Base-by-base conservation (phyloP, 352 stramenopile genomes). In the Phytopythium montanum region DNA sequence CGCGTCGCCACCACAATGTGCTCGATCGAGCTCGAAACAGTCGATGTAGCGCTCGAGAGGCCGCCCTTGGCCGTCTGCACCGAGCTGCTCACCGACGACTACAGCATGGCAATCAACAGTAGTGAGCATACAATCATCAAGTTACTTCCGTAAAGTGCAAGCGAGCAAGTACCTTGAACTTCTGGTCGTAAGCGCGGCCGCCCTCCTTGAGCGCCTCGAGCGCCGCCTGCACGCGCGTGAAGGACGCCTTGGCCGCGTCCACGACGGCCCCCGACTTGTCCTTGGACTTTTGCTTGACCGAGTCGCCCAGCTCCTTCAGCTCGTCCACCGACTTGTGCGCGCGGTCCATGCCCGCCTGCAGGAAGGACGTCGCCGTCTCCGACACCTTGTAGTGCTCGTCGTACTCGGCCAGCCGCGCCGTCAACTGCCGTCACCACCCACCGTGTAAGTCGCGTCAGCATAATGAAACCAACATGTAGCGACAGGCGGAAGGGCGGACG, bases 311-410 rank as follows among this genome's bases (percentile, higher is more conserved):
- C 31, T 76, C 66, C 65, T 86, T 87, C 25, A 92, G 69, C 61
- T 90, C 79, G 55, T 92, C 82, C 39, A 90, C 79, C n/a, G 79
- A 85, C 58, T 77, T 68, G 75, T 90, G 81, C 36, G 79, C 72
- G 41, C 72, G 72, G 19, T 92, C 82, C 25, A 92, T 78, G 10
- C 74, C 82, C 16, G 76, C 71, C 39, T 88, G 73, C 51, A 92
- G 68, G 64, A 82, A 92, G 9, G 73, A 77, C 25, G 69, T 79
- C 33, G 82, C 82, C 28, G 82, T 90, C 65, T 92, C 79, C 12
- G 71, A 81, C 23, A 92, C 73, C 63, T 79, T 86, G 72, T 77
- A 92, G 48, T 88, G 75, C 23, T 70, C 69, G 60, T 92, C 81
- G 63, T 90, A 92, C 61, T 88, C 75, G 34, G 67, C 58, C 52